Evolutionary conservation across 768 basidiomycete species (phyloP).

Genomic region (Rhizopogon vesiculosus): DNA sequence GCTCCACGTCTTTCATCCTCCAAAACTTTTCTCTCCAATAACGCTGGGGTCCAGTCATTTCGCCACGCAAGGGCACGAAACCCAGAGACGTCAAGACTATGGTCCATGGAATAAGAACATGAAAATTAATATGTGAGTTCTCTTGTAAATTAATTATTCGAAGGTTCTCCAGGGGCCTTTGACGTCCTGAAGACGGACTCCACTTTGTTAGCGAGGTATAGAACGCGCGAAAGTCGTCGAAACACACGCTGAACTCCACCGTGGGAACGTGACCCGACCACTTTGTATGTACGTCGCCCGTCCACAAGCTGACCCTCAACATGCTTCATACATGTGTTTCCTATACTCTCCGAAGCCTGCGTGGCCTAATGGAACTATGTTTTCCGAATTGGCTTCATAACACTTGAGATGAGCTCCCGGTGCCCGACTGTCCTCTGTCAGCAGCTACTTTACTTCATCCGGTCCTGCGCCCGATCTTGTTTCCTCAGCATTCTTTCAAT

Average conservation of each 20-base stretch:
- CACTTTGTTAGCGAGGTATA: constrained; percentile 7
- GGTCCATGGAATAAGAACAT: constrained; percentile 8
- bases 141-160: neutral
- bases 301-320: constrained; percentile 4
- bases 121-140: constrained; percentile 1
- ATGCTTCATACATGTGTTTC: constrained; percentile 17
- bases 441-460: constrained; percentile 9
- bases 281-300: constrained; percentile 11
- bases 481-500: constrained; percentile 10
- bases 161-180: constrained; percentile 2
- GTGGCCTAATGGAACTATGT: constrained; percentile 13
- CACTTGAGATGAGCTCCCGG: constrained; percentile 16
- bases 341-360: constrained; percentile 10
- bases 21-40: neutral
- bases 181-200: neutral
- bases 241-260: constrained; percentile 5
- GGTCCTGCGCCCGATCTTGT: constrained; percentile 5
- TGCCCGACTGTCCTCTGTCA: constrained; percentile 7
- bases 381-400: constrained; percentile 12
- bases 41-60: constrained; percentile 1
- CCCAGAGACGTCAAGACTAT: constrained; percentile 4
- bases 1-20: constrained; percentile 2
- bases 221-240: constrained; percentile 1
- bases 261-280: constrained; percentile 12
- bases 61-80: neutral